Base-by-base conservation (phyloP, 306 rosid species). In the Mimosa bimucronata region DNA sequence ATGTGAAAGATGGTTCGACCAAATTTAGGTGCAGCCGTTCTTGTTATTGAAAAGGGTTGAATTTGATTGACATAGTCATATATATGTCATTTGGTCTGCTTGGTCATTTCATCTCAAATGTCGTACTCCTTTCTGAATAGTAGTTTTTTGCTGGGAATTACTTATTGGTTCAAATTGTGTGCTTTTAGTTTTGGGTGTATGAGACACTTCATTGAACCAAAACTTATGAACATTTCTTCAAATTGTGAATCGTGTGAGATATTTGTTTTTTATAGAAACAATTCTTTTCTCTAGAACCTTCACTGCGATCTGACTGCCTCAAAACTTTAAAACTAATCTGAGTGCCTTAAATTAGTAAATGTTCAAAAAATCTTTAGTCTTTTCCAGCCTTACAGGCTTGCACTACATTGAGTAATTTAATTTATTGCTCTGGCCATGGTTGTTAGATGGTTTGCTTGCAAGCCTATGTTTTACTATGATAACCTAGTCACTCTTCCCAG, bases 351-450 rank as follows among this genome's bases (percentile, higher is more conserved):
- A 70, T 57, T 16, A 25, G 13, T 11, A 21, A 41, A 44, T 44
- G 18, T 44, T 44, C 2, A n/a, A 5, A 11, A 44, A 44, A 5
- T 9, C 18, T 46, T 1, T 25, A 71, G 23, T 28, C 46, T 38
- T 18, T 67, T 46, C 14, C 40, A 14, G 45, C 62, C 37, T 37
- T 30, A 61, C 25, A 25, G 45, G 71, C 57, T 16, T 53, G 40
- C 8, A 29, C 29, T 19, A 31, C 26, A 14, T 25, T 23, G 71
- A 26, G 64, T 4, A n/a, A n/a, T n/a, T n/a, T 55, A 6, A 6
- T 46, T 52, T 66, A 23, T 28, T 76, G 60, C 25, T 66, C 21
- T 53, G 38, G 55, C 19, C 23, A 80, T 64, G 46, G 70, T 77
- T 74, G 70, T 44, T 75, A 14, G 12, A 38, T 79, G 40, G 45